phyloP scores from a whole-genome alignment of 495 filamentous ascomycete genomes.

The Amniculicola lignicola region DNA sequence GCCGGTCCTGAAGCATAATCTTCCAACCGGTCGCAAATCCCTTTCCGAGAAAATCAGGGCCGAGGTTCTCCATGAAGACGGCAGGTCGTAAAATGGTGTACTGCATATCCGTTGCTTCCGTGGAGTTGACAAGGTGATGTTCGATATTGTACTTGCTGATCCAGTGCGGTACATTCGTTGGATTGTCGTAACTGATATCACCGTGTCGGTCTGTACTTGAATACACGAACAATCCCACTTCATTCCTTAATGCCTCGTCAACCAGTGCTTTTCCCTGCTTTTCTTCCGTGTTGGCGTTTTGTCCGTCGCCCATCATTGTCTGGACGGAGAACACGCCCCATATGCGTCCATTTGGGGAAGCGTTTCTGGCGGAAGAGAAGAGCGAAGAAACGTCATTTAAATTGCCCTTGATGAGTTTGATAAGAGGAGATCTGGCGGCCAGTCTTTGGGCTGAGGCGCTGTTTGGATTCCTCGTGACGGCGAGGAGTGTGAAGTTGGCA shows the following conservation, averaged over 20 bases:
- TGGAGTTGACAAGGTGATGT: constrained; percentile 50
- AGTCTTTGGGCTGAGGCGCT: constrained; percentile 55
- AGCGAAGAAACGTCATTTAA: constrained; percentile 49
- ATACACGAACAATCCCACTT: constrained; percentile 63
- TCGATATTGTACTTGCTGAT: constrained; percentile 62
- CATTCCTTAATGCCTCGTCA: constrained; percentile 53
- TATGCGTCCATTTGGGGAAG: constrained; percentile 46
- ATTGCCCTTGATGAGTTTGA: constrained; percentile 58
- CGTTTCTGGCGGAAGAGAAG: constrained; percentile 48
- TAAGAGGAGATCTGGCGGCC: constrained; percentile 43
- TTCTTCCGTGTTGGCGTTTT: constrained; percentile 50
- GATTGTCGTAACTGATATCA: constrained; percentile 48
- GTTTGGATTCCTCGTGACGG: constrained; percentile 60
- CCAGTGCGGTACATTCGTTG: constrained; percentile 62
- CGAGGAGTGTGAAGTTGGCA: constrained; percentile 57
- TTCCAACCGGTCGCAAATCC: constrained; percentile 55
- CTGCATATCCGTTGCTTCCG: constrained; percentile 45
- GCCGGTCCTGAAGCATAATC: constrained; percentile 45
- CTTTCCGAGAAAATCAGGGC: constrained; percentile 55
- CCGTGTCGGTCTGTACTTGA: constrained; percentile 64
- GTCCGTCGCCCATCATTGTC: constrained; percentile 42
- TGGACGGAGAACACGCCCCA: constrained; percentile 34
- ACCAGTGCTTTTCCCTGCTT: constrained; percentile 60
- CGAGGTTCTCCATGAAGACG: constrained; percentile 65
- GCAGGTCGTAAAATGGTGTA: constrained; percentile 48